Evolutionary conservation across 768 basidiomycete species (phyloP).

Genomic region (Mycena venus): DNA sequence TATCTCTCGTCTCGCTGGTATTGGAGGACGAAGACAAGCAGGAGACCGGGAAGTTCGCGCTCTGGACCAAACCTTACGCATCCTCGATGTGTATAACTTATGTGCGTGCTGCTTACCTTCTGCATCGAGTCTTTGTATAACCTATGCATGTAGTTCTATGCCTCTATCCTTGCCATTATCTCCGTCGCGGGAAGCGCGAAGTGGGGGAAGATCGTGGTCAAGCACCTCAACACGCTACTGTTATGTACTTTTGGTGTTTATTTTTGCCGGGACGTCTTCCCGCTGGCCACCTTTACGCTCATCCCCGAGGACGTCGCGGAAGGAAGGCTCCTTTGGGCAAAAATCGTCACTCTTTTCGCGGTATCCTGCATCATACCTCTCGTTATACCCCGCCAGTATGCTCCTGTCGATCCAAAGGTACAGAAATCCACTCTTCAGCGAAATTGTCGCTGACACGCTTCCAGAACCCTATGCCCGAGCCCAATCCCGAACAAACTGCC

Average conservation of each 20-base stretch:
- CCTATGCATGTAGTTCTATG: conserved; percentile 24
- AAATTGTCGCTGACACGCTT: neutral
- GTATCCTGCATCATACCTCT: conserved; percentile 66
- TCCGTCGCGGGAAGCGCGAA: conserved; percentile 3
- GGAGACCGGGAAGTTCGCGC: neutral
- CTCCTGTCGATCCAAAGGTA: conserved; percentile 66
- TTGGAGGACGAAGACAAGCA: neutral
- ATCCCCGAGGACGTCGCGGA: conserved; percentile 59
- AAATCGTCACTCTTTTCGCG: conserved; percentile 57
- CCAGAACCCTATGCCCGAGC: conserved; percentile 48
- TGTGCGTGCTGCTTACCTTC: conserved; percentile 9
- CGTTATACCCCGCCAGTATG: conserved; percentile 64
- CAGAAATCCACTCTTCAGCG: neutral
- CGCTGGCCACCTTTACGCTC: conserved; percentile 64
- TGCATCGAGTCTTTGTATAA: neutral
- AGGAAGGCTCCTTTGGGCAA: conserved; percentile 64
- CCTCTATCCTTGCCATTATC: conserved; percentile 20
- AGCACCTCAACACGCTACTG: conserved; percentile 45
- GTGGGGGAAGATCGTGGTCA: conserved; percentile 22
- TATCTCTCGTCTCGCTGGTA: conserved; percentile 30
- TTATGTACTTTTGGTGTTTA: conserved; percentile 57
- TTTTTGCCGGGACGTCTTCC: conserved; percentile 70
- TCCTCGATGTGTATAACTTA: conserved; percentile 17
- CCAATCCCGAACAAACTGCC: conserved; percentile 64
- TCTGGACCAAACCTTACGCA: neutral